Conservation (phyloP, 2,329 filamentous ascomycete genomes). For the Atkinsonella hypoxylon region DNA sequence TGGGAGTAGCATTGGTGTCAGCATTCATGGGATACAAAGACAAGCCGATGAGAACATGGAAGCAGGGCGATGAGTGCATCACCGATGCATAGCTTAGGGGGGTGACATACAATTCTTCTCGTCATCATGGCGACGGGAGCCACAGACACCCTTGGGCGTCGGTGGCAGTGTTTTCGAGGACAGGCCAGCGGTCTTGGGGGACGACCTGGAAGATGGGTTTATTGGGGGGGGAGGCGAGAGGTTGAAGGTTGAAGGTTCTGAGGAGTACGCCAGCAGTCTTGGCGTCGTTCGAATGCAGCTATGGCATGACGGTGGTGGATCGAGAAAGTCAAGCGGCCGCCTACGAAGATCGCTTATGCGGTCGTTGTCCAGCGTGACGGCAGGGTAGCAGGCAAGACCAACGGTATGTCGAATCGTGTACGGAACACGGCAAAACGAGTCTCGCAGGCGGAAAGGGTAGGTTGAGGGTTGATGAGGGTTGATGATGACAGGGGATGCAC, state of each 20-base stretch:
- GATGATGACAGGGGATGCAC: too few relatives aligned
- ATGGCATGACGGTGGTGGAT: constrained; percentile 2
- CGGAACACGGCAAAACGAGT: neutral
- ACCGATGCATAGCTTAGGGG: neutral
- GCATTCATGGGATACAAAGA: neutral
- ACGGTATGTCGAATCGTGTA: neutral
- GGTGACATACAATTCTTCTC: constrained; percentile 23
- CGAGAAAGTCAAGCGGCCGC: neutral
- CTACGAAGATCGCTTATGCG: neutral
- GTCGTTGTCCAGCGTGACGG: neutral
- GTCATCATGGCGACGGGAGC: constrained; percentile 16
- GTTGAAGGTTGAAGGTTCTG: neutral
- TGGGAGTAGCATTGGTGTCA: constrained; percentile 14
- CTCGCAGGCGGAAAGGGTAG: too few relatives aligned
- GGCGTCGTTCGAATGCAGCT: neutral
- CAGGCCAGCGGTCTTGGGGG: neutral
- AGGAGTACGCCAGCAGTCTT: neutral
- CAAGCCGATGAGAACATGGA: neutral
- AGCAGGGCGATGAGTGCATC: neutral
- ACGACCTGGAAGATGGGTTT: neutral
- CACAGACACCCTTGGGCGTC: constrained; percentile 1
- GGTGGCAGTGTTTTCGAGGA: neutral
- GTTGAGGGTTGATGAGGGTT: too few relatives aligned
- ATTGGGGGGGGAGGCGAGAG: neutral
- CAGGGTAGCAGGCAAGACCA: neutral